phyloP scores from a whole-genome alignment of 805 yeast genomes.

The Geotrichum ghanense region DNA sequence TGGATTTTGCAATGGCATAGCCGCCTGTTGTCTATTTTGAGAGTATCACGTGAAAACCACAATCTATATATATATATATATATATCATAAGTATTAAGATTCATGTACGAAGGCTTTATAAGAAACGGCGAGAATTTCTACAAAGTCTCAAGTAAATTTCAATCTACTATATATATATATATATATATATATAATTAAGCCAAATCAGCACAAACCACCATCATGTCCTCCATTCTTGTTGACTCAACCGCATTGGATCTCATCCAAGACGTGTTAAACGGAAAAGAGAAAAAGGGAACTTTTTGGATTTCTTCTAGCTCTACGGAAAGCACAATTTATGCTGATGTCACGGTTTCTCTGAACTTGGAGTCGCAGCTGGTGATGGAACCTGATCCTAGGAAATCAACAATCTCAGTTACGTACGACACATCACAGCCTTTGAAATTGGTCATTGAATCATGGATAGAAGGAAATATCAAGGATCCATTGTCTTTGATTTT shows the following conservation, averaged over 20 bases:
- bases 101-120: too few relatives aligned
- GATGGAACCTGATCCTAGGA: conserved; percentile 10
- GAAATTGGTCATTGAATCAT: conserved; percentile 2
- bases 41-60: too few relatives aligned
- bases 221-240: conserved; percentile 22
- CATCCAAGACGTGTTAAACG: conserved; percentile 28
- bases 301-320: conserved; percentile 34
- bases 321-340: conserved; percentile 19
- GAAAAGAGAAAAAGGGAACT: conserved; percentile 18
- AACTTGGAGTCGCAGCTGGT: conserved; percentile 12
- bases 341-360: conserved; percentile 6
- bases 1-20: too few relatives aligned
- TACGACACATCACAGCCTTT: conserved; percentile 6
- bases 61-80: too few relatives aligned
- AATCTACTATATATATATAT: too few relatives aligned
- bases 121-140: too few relatives aligned
- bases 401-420: conserved; percentile 12
- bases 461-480: conserved; percentile 2
- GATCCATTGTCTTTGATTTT: conserved; percentile 5
- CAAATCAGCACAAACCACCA: conserved; percentile 3
- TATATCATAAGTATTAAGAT: too few relatives aligned
- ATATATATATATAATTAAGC: too few relatives aligned
- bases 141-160: too few relatives aligned
- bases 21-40: too few relatives aligned
- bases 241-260: conserved; percentile 38